Evolutionary conservation across 179 eudicot genomes (phyloP).

Genomic region (Nepenthes alata): DNA sequence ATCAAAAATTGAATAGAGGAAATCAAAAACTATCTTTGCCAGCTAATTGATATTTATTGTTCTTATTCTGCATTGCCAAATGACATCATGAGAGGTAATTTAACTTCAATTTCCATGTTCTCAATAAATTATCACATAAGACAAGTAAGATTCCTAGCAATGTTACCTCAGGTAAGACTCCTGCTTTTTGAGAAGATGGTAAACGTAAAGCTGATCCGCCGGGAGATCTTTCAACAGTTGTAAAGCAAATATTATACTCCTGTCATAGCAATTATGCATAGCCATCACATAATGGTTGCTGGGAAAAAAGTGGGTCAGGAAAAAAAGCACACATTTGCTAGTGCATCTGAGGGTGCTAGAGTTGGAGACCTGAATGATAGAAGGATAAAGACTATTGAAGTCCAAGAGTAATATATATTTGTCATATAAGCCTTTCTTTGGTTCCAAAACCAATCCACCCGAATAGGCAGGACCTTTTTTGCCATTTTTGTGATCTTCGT

Average conservation of each 20-base stretch:
- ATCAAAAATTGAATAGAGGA: too few species aligned
- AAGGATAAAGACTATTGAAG: conserved; percentile 98
- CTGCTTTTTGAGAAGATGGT: conserved; percentile 58
- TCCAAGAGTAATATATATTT: conserved; percentile 86
- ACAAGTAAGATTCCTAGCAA: background rate
- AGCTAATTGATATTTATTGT: too few species aligned
- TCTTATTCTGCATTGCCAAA: background rate
- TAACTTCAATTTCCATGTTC: background rate
- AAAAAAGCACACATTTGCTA: too few species aligned
- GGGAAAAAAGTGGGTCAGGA: background rate
- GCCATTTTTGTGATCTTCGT: conserved; percentile 39
- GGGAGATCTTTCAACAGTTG: conserved; percentile 70
- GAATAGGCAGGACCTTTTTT: conserved; percentile 87
- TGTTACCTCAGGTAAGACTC: conserved; percentile 88
- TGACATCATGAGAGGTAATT: background rate
- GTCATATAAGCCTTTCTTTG: conserved; percentile 91
- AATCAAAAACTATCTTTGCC: too few species aligned
- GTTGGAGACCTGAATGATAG: conserved; percentile 76
- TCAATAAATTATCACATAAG: background rate
- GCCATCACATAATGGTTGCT: background rate
- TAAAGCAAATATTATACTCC: conserved; percentile 97
- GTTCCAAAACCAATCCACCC: conserved; percentile 97
- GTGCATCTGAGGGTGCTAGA: background rate
- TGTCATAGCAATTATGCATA: conserved; percentile 16
- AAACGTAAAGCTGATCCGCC: conserved; percentile 54